phyloP scores from a whole-genome alignment of 169 alveolate genomes.

The Cryptosporidium sp. region DNA sequence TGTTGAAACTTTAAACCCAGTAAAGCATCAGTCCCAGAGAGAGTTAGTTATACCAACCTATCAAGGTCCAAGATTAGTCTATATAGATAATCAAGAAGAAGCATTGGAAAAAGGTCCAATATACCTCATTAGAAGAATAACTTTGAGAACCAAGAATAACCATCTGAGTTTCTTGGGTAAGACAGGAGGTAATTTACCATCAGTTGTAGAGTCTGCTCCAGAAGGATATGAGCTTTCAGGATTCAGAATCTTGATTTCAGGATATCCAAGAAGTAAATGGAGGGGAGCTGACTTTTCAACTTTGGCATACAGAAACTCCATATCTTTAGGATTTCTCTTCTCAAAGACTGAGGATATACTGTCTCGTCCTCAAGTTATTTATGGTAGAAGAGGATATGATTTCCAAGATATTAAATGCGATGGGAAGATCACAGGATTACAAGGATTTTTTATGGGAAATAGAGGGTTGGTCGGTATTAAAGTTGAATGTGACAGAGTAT shows the following conservation, averaged over 20 bases:
- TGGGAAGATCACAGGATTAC: constrained; percentile 64
- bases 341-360: constrained; percentile 54
- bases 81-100: constrained; percentile 41
- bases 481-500: constrained; percentile 69
- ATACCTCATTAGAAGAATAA: constrained; percentile 53
- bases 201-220: constrained; percentile 72
- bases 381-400: constrained; percentile 65
- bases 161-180: constrained; percentile 75
- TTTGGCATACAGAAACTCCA: constrained; percentile 47
- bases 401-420: constrained; percentile 71
- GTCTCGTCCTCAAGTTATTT: constrained; percentile 40
- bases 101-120: constrained; percentile 57
- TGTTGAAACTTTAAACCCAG: constrained; percentile 67
- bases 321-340: constrained; percentile 60
- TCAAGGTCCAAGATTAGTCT: constrained; percentile 57
- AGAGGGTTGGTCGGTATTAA: constrained; percentile 69
- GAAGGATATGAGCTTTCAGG: constrained; percentile 52
- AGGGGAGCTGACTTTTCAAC: constrained; percentile 38
- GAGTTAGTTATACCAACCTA: constrained; percentile 57
- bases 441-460: constrained; percentile 67
- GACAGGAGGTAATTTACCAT: constrained; percentile 45
- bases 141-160: constrained; percentile 50
- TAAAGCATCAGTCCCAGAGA: constrained; percentile 45
- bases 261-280: constrained; percentile 63
- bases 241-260: constrained; percentile 61